A percentile compares a stretch with the other conserved stretches of the same genome.
Conservation (phyloP, 2,329 filamentous ascomycete species). For the Lecanicillium sp. region DNA sequence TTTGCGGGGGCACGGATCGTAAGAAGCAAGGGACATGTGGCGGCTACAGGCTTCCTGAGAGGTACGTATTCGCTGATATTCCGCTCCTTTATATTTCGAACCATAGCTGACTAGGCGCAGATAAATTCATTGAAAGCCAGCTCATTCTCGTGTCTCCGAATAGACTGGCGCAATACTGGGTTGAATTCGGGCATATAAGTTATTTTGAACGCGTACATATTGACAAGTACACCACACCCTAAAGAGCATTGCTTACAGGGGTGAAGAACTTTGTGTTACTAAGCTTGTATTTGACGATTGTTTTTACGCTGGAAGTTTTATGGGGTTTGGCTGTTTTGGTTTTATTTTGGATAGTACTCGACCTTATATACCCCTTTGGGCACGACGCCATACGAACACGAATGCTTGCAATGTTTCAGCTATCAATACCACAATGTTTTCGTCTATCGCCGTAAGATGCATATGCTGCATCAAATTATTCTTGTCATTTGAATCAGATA, state of each 20-base stretch:
- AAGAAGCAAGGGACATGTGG: slow-evolving; percentile 68
- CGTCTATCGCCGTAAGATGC: no score
- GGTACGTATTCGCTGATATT: slow-evolving; percentile 43
- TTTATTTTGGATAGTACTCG: no score
- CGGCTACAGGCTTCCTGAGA: slow-evolving; percentile 58
- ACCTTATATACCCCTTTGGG: slow-evolving; percentile 1
- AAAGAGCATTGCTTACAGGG: no score
- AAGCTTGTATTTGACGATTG: no score
- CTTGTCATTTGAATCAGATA: no score
- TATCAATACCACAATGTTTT: no score
- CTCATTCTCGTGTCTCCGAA: slow-evolving; percentile 74
- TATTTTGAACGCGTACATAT: slow-evolving; percentile 54
- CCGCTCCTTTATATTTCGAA: slow-evolving; percentile 5
- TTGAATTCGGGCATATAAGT: slow-evolving; percentile 51
- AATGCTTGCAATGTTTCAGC: no score
- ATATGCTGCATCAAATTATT: no score
- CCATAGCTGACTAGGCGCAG: slow-evolving; percentile 30
- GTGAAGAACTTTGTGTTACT: no score
- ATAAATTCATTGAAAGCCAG: slow-evolving; percentile 65
- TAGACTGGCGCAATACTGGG: slow-evolving; percentile 75
- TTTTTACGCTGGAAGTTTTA: no score
- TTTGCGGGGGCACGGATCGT: slow-evolving; percentile 73
- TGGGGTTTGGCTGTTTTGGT: no score
- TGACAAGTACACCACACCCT: slow-evolving; percentile 35
- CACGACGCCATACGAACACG: not conserved